A percentile compares a stretch with the other conserved stretches of the same genome.
phyloP scores from a whole-genome alignment of 208 protist species.

The Trypanosoma theileri region DNA sequence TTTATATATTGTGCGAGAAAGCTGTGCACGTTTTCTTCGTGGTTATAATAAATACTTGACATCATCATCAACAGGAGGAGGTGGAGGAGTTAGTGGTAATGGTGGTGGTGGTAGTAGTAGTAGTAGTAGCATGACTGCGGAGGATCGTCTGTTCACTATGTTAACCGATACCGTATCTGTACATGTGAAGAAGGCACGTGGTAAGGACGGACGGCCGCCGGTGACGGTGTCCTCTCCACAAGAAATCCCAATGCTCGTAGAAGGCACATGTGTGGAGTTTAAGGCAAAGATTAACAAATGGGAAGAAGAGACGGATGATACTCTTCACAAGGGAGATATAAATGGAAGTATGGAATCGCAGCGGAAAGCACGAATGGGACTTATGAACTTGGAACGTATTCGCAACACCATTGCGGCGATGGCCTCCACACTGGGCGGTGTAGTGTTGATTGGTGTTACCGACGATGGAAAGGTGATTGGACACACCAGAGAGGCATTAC shows the following conservation, averaged over 20 bases:
- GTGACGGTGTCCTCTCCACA: constrained; percentile 38
- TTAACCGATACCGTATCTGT: constrained; percentile 67
- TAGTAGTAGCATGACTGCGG: not conserved
- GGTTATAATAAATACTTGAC: constrained; percentile 14
- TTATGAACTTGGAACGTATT: constrained; percentile 70
- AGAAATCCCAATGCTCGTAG: constrained; percentile 51
- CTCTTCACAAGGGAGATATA: not conserved
- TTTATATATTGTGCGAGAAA: constrained; percentile 44
- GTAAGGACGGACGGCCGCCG: constrained; percentile 18
- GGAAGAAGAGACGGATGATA: not conserved
- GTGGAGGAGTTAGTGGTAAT: too few species aligned
- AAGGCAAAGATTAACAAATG: constrained; percentile 40
- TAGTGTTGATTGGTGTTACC: constrained; percentile 72
- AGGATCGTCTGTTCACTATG: constrained; percentile 36
- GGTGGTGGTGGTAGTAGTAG: too few species aligned
- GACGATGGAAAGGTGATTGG: constrained; percentile 70
- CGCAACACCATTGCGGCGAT: constrained; percentile 83
- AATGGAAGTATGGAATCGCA: not conserved
- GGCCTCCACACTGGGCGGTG: constrained; percentile 70
- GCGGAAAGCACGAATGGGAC: constrained; percentile 7
- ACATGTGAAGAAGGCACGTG: constrained; percentile 57
- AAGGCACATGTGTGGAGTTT: constrained; percentile 78
- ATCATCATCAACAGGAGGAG: too few species aligned
- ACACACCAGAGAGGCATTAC: constrained; percentile 46
- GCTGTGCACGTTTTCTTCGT: constrained; percentile 49